Base-by-base conservation (phyloP, 441 rosid species). In the Daphne laureola region DNA sequence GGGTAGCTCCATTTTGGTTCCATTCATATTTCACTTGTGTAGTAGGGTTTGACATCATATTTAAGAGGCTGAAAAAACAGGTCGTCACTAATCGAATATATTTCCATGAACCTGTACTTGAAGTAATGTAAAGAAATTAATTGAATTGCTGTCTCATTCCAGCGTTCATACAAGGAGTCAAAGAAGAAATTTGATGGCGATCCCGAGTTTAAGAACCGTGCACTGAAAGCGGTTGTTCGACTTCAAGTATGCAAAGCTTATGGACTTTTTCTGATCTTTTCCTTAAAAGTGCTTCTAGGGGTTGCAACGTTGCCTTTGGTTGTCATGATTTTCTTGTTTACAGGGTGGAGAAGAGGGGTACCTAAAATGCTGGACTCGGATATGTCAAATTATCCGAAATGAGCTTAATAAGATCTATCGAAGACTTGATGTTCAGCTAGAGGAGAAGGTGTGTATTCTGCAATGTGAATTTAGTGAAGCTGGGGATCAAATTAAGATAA, bases 341-440 rank as follows among this genome's bases (percentile, higher is more conserved):
- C 64, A 89, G 98, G 80, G 94, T 55, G 96, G 96, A 63, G 97
- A 92, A 54, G 66, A 73, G 47, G 71, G 59, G 63, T 89, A 92
- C 59, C 82, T 72, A 40, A 67, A 59, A 65, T 91, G 96, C 50
- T 92, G 98, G 98, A 61, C 78, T 1, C 81, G 71, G 56, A 83
- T 92, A 17, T 89, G 98, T 83, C 94, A 86, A 46, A 82, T 86
- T 54, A 92, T 97, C 72, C 75, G 96, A 68, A 78, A 50, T 40
- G 98, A 87, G 63, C 87, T 83, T 61, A 77, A 74, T 46, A 78
- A 68, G 76, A 92, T 87, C 55, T 87, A 87, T 64, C 68, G 77
- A 49, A 71, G 90, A 58, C 96, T 90, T 61, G 78, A 72, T 63
- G 84, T 90, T 60, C 68, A 78, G 54, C 67, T 90, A 47, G 98